Evolutionary conservation across 768 basidiomycete genomes (phyloP), one percentile per base, ranked within the genome.

Genomic region (Brasilioporus rufonigricans): DNA sequence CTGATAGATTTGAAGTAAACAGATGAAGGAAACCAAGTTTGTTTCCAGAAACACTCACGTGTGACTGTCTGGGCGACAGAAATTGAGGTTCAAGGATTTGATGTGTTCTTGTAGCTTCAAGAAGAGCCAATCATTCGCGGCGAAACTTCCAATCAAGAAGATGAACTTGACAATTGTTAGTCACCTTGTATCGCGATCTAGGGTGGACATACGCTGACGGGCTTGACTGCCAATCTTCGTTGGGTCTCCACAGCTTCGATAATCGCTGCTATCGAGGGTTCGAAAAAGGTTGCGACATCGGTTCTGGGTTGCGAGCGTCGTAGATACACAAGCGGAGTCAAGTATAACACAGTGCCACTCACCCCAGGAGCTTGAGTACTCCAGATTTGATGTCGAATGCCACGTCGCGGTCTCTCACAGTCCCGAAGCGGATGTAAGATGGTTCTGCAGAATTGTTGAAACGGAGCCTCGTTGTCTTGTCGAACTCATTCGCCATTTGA

Each of bases 51-150:
- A 18, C 53, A 26, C 66, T 56, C 13, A 81, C 83, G 81, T 73
- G 61, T 80, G 77, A 31, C 74, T 75, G 50, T 83, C 80, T 6
- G 81, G 82, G 4, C 81, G 74, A 52, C 74, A 73, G 36, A 84
- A 71, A 21, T 72, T 66, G 32, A 82, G 49, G 2, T 72, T 69
- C 13, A 71, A 50, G 0, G 69, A 66, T 21, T 56, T 63, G n/a
- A 83, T 61, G 2, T 69, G 59, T 1, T 41, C 51, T 38, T 70
- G 62, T 18, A 78, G 52, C 26, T 40, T 68, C 14, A 60, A 55
- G 33, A 73, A 78, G 10, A 79, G 68, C 72, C 74, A 79, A 45
- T 76, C 73, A 40, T 69, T 79, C 5, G 73, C 73, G 9, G 75
- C 73, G 41, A 79, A 78, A 10, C 77, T 76, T 11, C 77, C 77